A percentile compares a stretch with the other conserved stretches of the same genome.
Conservation (phyloP, 2,329 filamentous ascomycete species). For the Phialophora verrucosa region DNA sequence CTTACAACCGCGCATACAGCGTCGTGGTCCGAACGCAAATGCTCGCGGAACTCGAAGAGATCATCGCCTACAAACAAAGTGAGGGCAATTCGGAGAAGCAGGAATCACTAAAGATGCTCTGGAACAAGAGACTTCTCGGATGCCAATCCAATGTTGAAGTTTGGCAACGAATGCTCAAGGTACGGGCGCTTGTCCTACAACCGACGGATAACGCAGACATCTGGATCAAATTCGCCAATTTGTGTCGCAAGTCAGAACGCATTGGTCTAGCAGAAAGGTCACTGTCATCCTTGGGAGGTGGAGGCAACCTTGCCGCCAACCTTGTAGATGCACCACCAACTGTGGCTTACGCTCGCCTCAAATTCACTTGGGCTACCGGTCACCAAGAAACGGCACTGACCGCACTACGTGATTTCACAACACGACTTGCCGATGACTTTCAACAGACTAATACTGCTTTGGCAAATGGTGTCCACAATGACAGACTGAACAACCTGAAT, state of each 20-base stretch:
- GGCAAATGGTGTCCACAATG: slow-evolving; percentile 52
- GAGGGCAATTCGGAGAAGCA: slow-evolving; percentile 79
- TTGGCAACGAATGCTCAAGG: slow-evolving; percentile 97
- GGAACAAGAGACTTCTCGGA: slow-evolving; percentile 92
- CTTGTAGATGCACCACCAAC: slow-evolving; percentile 65
- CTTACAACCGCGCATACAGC: slow-evolving; percentile 95
- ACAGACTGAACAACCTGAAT: slow-evolving; percentile 52
- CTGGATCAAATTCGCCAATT: slow-evolving; percentile 99
- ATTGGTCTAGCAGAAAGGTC: slow-evolving; percentile 96
- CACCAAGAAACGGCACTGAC: slow-evolving; percentile 67
- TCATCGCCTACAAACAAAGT: slow-evolving; percentile 96
- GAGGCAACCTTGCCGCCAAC: slow-evolving; percentile 41
- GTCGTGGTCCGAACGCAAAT: slow-evolving; percentile 99
- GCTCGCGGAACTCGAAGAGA: slow-evolving; percentile 97
- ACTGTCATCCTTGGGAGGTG: slow-evolving; percentile 84
- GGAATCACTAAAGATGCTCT: slow-evolving; percentile 87
- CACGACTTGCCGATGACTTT: slow-evolving; percentile 65
- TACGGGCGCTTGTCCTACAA: slow-evolving; percentile 87
- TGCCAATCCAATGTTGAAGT: slow-evolving; percentile 97
- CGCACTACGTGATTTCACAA: slow-evolving; percentile 67
- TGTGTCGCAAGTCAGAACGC: slow-evolving; percentile 94
- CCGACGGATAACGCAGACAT: slow-evolving; percentile 96
- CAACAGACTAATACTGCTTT: slow-evolving; percentile 51
- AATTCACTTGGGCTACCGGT: slow-evolving; percentile 92
- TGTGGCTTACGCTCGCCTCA: slow-evolving; percentile 94